Conservation (phyloP, 768 basidiomycete genomes). For the Nevesoporus exiguus region DNA sequence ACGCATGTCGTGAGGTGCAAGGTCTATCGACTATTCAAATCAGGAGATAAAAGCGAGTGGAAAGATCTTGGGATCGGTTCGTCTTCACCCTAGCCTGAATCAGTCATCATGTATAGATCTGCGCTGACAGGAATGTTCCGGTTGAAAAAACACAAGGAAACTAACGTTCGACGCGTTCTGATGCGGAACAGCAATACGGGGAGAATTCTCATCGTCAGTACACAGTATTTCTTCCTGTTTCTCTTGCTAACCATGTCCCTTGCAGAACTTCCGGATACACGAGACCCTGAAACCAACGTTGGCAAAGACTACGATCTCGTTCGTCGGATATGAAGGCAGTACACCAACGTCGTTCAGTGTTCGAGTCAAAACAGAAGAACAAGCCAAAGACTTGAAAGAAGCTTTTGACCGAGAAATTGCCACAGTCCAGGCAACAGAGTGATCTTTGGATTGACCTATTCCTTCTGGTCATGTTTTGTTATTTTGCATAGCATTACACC, state of each 20-base stretch:
- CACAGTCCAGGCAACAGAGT: conserved; percentile 34
- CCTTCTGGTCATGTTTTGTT: not conserved
- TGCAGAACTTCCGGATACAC: conserved; percentile 75
- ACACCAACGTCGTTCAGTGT: conserved; percentile 58
- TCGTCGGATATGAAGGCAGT: conserved; percentile 65
- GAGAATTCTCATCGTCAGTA: conserved; percentile 68
- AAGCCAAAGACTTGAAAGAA: conserved; percentile 53
- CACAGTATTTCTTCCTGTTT: not conserved
- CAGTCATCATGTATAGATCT: not conserved
- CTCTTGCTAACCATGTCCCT: conserved; percentile 7
- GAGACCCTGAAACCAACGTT: conserved; percentile 51
- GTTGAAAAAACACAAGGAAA: conserved; percentile 71
- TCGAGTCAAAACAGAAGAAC: conserved; percentile 55
- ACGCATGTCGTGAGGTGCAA: conserved; percentile 55
- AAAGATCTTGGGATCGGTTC: conserved; percentile 64
- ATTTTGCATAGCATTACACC: conserved; percentile 22
- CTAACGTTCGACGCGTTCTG: conserved; percentile 54
- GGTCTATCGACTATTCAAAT: conserved; percentile 57
- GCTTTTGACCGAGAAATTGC: conserved; percentile 62
- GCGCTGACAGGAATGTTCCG: conserved; percentile 54
- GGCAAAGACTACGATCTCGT: conserved; percentile 52
- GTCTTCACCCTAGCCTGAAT: conserved; percentile 21
- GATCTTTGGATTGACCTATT: conserved; percentile 1
- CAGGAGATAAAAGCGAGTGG: conserved; percentile 51
- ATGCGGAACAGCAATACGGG: conserved; percentile 73